Evolutionary conservation across 805 yeast species (phyloP).

Genomic region (Yarrowia divulgata): DNA sequence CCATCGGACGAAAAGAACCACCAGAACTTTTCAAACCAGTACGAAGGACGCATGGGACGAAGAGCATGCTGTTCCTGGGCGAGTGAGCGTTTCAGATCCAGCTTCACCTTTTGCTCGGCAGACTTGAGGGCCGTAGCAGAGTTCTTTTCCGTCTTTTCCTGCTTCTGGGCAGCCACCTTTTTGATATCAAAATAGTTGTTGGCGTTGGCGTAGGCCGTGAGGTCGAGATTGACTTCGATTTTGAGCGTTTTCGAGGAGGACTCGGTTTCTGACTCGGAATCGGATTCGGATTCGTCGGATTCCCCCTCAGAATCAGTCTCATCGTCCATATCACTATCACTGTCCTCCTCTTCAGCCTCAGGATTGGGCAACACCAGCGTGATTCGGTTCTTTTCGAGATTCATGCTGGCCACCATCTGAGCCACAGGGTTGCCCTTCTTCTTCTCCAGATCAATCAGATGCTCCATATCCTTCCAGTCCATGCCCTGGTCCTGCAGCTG

Average conservation of each 20-base stretch:
- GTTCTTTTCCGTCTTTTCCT: conserved; percentile 77
- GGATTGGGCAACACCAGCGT: conserved; percentile 62
- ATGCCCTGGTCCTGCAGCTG: conserved; percentile 76
- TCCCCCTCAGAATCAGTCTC: conserved; percentile 52
- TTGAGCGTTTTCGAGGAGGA: conserved; percentile 50
- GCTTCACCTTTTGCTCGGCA: conserved; percentile 77
- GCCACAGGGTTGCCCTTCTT: conserved; percentile 71
- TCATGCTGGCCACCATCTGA: conserved; percentile 62
- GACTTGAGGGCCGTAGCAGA: conserved; percentile 80
- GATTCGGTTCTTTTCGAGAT: conserved; percentile 72
- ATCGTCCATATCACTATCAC: conserved; percentile 42
- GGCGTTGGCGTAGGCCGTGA: conserved; percentile 90
- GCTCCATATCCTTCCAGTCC: conserved; percentile 93
- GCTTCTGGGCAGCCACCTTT: conserved; percentile 77
- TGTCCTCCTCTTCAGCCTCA: conserved; percentile 48
- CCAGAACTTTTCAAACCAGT: conserved; percentile 91
- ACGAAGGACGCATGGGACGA: conserved; percentile 63
- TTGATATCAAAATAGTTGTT: conserved; percentile 78
- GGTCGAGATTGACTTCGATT: conserved; percentile 69
- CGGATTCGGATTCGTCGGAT: conserved; percentile 49
- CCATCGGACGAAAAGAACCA: conserved; percentile 96
- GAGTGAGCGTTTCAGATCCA: conserved; percentile 68
- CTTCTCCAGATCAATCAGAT: conserved; percentile 73
- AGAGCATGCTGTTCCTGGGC: conserved; percentile 60
- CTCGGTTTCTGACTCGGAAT: conserved; percentile 49